A percentile compares a stretch with the other conserved stretches of the same genome.
Evolutionary conservation across 2,329 filamentous ascomycete genomes (phyloP).

Genomic region (Venturia carpophila): DNA sequence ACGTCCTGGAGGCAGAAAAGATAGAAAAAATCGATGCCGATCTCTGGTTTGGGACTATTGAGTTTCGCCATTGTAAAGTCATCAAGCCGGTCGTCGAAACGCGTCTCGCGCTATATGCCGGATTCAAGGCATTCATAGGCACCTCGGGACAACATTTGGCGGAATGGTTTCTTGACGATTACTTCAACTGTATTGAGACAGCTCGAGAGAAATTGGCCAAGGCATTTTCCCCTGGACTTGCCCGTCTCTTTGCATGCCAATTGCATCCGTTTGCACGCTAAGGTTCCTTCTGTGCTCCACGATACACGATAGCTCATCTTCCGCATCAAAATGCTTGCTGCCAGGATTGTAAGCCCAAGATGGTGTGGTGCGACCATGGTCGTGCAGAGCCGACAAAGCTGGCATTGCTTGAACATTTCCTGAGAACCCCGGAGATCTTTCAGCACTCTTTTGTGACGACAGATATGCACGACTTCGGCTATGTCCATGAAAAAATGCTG

Average conservation of each 20-base stretch:
- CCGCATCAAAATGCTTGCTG: too few species aligned
- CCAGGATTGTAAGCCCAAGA: background rate
- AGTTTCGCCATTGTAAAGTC: background rate
- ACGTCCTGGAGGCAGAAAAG: background rate
- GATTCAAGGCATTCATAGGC: background rate
- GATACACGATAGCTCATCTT: background rate
- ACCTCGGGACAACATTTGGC: background rate
- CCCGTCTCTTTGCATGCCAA: background rate
- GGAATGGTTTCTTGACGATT: background rate
- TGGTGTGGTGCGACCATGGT: background rate
- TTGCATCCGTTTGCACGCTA: background rate
- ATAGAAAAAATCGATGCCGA: background rate
- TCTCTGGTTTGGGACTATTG: background rate
- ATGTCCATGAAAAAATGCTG: background rate
- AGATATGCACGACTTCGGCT: background rate
- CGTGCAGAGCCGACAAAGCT: background rate
- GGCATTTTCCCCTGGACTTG: background rate
- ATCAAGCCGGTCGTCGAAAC: background rate
- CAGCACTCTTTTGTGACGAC: background rate
- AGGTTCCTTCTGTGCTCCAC: background rate
- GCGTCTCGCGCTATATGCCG: background rate
- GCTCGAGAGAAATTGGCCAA: background rate
- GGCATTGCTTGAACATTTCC: background rate
- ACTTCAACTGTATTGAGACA: background rate
- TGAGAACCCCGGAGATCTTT: background rate